phyloP scores from a whole-genome alignment of 2,329 filamentous ascomycete species.

The Cercospora citrullina region DNA sequence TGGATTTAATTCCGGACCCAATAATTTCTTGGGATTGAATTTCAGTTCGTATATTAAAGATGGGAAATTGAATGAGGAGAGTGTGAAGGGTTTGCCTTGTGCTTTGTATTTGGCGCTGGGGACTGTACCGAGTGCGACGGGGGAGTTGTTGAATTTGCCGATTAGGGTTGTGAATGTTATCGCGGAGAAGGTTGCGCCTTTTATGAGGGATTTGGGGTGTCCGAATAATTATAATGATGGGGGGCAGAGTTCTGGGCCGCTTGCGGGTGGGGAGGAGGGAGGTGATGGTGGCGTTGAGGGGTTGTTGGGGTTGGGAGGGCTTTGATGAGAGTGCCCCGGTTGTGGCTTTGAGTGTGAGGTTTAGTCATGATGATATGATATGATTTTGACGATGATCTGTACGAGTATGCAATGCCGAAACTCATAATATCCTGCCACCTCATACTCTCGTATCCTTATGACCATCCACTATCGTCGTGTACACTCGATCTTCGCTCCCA shows the following conservation, averaged over 20 bases:
- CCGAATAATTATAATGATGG: background rate
- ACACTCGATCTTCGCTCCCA: background rate
- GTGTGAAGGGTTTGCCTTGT: background rate
- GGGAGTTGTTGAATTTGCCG: background rate
- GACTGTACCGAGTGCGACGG: background rate
- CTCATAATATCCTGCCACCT: background rate
- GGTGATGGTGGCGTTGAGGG: background rate
- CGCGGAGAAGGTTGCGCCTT: background rate
- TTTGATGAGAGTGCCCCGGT: no score
- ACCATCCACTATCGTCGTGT: background rate
- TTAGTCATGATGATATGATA: background rate
- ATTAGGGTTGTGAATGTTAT: background rate
- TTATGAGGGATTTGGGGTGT: background rate
- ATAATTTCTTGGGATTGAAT: background rate
- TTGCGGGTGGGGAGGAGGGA: background rate
- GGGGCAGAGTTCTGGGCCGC: background rate
- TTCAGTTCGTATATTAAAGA: background rate
- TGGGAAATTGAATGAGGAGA: background rate
- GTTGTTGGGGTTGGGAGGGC: background rate
- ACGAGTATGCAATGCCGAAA: background rate
- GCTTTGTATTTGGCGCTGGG: background rate
- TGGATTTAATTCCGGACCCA: background rate
- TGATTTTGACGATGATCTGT: background rate
- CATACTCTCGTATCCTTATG: background rate
- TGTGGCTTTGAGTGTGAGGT: background rate